A percentile compares a stretch with the other conserved stretches of the same genome.
Evolutionary conservation across 176 grass and related monocot genomes (phyloP).

Genomic region (Avena atlantica): DNA sequence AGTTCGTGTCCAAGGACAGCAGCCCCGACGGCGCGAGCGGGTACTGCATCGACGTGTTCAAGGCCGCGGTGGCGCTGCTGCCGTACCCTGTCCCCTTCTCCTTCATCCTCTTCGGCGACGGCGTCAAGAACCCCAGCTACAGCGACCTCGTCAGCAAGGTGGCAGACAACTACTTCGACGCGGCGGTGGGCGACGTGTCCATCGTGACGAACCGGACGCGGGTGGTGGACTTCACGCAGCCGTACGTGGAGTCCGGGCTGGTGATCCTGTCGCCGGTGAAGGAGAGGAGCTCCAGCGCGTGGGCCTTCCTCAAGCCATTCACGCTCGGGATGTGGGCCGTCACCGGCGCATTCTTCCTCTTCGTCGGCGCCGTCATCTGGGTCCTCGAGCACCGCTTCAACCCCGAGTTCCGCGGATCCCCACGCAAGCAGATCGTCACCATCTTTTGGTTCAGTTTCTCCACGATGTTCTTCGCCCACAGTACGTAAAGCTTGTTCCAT

Average conservation of each 20-base stretch:
- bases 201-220: conserved; percentile 74
- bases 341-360: conserved; percentile 69
- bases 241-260: conserved; percentile 80
- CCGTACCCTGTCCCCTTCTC: conserved; percentile 70
- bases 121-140: conserved; percentile 79
- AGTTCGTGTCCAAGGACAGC: conserved; percentile 68
- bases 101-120: conserved; percentile 76
- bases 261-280: conserved; percentile 68
- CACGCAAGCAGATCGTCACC: conserved; percentile 67
- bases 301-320: conserved; percentile 91
- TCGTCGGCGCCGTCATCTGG: conserved; percentile 84
- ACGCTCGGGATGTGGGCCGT: conserved; percentile 77
- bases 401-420: conserved; percentile 68
- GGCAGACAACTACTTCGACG: conserved; percentile 64
- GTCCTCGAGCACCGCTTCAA: conserved; percentile 81
- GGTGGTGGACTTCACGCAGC: conserved; percentile 88
- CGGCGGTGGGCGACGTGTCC: conserved; percentile 79
- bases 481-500: conserved; percentile 33
- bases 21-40: conserved; percentile 67
- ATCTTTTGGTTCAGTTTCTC: conserved; percentile 96
- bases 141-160: conserved; percentile 62
- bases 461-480: conserved; percentile 85
- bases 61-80: conserved; percentile 66
- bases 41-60: conserved; percentile 96
- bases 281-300: conserved; percentile 63